Percentiles rank a stretch among this genome's conserved stretches.
Evolutionary conservation across 352 stramenopile species (phyloP).

Genomic region (Globisporangium uncinulatum): DNA sequence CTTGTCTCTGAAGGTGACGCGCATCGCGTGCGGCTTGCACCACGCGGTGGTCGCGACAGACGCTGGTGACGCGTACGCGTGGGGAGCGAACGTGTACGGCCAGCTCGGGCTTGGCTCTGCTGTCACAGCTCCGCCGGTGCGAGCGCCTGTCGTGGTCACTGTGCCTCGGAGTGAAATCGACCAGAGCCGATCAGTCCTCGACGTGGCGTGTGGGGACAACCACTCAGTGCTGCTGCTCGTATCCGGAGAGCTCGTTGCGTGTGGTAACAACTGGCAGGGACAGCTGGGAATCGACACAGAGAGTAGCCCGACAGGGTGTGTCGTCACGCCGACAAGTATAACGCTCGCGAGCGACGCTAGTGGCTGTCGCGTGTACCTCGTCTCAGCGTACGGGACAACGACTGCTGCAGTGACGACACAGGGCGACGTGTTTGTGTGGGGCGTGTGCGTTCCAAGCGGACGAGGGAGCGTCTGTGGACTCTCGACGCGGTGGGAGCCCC

Average conservation of each 20-base stretch:
- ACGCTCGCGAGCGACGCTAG: not conserved
- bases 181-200: slow-evolving; percentile 15
- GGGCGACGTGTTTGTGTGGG: slow-evolving; percentile 33
- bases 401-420: slow-evolving; percentile 17
- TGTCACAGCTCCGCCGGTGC: slow-evolving; percentile 11
- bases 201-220: slow-evolving; percentile 55
- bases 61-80: slow-evolving; percentile 34
- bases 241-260: slow-evolving; percentile 42
- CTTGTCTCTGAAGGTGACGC: slow-evolving; percentile 19
- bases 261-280: slow-evolving; percentile 64
- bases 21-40: slow-evolving; percentile 35
- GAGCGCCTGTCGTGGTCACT: slow-evolving; percentile 14
- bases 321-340: slow-evolving; percentile 3
- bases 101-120: slow-evolving; percentile 42
- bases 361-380: slow-evolving; percentile 22
- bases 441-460: slow-evolving; percentile 23
- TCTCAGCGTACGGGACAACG: slow-evolving; percentile 21
- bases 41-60: slow-evolving; percentile 31
- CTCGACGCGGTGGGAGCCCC: slow-evolving; percentile 21
- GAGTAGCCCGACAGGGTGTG: slow-evolving; percentile 2
- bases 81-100: slow-evolving; percentile 61
- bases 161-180: not conserved
- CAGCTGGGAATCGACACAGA: slow-evolving; percentile 55
- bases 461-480: slow-evolving; percentile 26
- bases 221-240: slow-evolving; percentile 59